phyloP scores from a whole-genome alignment of 768 basidiomycete species.

The Termitomyces sp. region DNA sequence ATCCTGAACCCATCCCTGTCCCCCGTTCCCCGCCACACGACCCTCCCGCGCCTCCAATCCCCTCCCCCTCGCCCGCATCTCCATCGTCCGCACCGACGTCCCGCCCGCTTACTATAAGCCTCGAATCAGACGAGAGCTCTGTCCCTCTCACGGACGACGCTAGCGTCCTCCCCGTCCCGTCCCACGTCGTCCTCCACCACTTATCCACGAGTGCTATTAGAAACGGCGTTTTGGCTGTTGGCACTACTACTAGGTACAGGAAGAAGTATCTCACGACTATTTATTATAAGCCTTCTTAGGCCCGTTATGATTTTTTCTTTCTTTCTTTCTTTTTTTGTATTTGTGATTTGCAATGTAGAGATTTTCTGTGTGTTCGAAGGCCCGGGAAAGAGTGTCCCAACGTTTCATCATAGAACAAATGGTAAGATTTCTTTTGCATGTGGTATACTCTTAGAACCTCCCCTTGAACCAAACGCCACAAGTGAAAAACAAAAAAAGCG shows the following conservation, averaged over 20 bases:
- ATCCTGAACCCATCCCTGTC: neutral
- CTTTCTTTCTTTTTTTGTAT: neutral
- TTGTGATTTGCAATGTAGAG: neutral
- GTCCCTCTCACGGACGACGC: conserved; percentile 76
- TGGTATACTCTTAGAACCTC: no score
- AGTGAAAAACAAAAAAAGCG: no score
- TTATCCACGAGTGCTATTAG: conserved; percentile 92
- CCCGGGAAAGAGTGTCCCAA: no score
- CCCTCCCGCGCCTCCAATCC: neutral
- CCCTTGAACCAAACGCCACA: no score
- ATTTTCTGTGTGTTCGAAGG: no score
- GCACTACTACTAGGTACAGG: conserved; percentile 85
- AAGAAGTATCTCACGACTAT: conserved; percentile 90
- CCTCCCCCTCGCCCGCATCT: neutral
- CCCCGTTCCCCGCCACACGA: neutral
- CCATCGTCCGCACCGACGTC: neutral
- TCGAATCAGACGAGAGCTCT: conserved; percentile 19
- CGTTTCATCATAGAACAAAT: no score
- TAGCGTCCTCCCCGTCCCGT: conserved; percentile 87
- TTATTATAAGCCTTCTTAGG: conserved; percentile 68
- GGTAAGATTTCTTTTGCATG: no score
- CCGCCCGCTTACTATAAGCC: conserved; percentile 12
- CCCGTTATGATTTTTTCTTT: neutral
- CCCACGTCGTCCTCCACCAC: conserved; percentile 92
- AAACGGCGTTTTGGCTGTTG: conserved; percentile 91